phyloP scores from a whole-genome alignment of 306 rosid species.

The Cercis canadensis region DNA sequence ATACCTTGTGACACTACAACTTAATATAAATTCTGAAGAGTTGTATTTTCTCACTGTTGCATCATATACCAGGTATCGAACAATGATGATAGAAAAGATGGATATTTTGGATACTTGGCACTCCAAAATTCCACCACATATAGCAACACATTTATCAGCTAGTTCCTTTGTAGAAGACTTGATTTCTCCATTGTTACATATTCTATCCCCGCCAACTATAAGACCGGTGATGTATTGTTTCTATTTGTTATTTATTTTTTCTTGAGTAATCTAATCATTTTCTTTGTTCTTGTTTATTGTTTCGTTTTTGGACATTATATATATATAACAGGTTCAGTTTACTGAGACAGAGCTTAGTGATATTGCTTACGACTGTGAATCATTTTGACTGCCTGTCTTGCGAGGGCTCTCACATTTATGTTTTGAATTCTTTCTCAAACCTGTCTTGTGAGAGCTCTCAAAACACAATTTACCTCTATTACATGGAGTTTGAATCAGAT shows the following conservation, averaged over 20 bases:
- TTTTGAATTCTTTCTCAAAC: too few relatives aligned
- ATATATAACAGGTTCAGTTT: too few relatives aligned
- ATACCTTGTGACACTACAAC: constrained; percentile 36
- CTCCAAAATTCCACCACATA: constrained; percentile 65
- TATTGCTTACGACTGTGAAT: too few relatives aligned
- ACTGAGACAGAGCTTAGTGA: too few relatives aligned
- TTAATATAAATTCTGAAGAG: constrained; percentile 31
- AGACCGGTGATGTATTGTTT: constrained; percentile 70
- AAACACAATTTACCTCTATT: too few relatives aligned
- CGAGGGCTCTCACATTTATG: too few relatives aligned
- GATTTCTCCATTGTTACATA: constrained; percentile 78
- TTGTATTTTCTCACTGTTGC: constrained; percentile 21
- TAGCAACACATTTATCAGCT: constrained; percentile 77
- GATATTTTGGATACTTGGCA: constrained; percentile 81
- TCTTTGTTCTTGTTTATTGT: constrained; percentile 22
- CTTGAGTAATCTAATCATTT: background rate
- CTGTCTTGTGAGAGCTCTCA: too few relatives aligned
- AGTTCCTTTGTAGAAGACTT: constrained; percentile 79
- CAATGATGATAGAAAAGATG: constrained; percentile 63
- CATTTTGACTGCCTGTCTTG: too few relatives aligned
- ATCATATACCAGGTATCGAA: constrained; percentile 62
- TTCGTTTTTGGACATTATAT: background rate
- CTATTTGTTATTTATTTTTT: constrained; percentile 8
- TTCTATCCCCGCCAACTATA: constrained; percentile 81
- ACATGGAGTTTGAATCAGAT: too few relatives aligned